Conservation (phyloP, 495 filamentous ascomycete genomes). For the Oleoguttula mirabilis region DNA sequence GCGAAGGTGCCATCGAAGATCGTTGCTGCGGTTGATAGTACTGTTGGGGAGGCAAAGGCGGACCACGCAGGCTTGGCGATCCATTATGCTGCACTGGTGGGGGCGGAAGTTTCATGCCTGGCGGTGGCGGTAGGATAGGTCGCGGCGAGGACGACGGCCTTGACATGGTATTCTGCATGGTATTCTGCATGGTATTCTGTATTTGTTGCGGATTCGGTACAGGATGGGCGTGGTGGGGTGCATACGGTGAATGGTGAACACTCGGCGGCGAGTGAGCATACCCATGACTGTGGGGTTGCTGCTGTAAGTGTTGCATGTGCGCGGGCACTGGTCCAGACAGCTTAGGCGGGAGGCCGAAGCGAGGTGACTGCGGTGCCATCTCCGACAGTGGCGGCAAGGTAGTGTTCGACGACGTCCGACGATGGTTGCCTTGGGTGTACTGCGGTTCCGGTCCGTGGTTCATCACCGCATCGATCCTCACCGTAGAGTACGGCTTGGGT, state of each 20-base stretch:
- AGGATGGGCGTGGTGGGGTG: constrained; percentile 16
- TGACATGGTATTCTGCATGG: constrained; percentile 18
- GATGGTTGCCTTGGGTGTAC: constrained; percentile 4
- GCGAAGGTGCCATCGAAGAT: constrained; percentile 1
- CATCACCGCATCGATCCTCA: constrained; percentile 20
- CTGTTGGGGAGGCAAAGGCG: constrained; percentile 17
- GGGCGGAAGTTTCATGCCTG: constrained; percentile 19
- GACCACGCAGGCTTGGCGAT: constrained; percentile 8
- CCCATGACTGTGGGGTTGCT: background rate
- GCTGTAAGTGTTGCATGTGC: constrained; percentile 6
- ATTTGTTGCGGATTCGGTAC: constrained; percentile 12
- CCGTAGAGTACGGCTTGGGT: constrained; percentile 8
- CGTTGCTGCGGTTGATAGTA: constrained; percentile 21
- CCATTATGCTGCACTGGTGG: constrained; percentile 7
- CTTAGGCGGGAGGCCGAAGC: constrained; percentile 16
- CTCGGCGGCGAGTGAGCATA: constrained; percentile 8
- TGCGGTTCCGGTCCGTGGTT: constrained; percentile 20
- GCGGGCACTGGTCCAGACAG: constrained; percentile 2
- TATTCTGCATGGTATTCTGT: too few species aligned
- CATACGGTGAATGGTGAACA: constrained; percentile 24
- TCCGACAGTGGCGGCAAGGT: constrained; percentile 14
- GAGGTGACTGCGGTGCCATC: constrained; percentile 17
- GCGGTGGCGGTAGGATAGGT: constrained; percentile 19
- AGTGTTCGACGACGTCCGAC: constrained; percentile 17
- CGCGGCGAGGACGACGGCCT: constrained; percentile 20